These are phyloP conservation scores for Fusarium concolor DNA, from an alignment of 2,329 filamentous ascomycete genomes.

Conservation along the genomic window DNA sequence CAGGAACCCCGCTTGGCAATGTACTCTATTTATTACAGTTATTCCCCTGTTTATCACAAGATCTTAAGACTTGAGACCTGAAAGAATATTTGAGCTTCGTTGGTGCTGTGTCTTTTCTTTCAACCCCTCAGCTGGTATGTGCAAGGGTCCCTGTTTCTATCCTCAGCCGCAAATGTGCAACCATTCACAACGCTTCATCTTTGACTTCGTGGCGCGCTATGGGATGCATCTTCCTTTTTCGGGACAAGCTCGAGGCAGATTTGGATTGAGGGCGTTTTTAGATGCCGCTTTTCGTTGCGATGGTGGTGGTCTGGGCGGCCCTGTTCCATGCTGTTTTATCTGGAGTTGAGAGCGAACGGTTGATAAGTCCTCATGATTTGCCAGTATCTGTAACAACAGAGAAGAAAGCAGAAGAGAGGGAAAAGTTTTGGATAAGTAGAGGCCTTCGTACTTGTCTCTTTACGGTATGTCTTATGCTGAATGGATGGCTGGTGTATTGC, in stretches of 20 bases:
- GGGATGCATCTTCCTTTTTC: constrained; percentile 14
- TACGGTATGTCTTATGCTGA: too few relatives aligned
- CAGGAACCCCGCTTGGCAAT: constrained; percentile 20
- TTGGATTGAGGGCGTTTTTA: constrained; percentile 6
- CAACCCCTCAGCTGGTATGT: constrained; percentile 19
- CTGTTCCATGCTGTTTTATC: not conserved
- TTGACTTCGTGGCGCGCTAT: constrained; percentile 32
- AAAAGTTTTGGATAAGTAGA: too few relatives aligned
- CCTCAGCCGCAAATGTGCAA: constrained; percentile 32
- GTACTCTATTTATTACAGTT: constrained; percentile 10
- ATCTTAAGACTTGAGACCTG: constrained; percentile 1
- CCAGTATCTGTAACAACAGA: too few relatives aligned
- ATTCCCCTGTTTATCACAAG: constrained; percentile 14
- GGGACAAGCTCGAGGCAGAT: constrained; percentile 14
- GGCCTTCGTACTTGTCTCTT: too few relatives aligned
- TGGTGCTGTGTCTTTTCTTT: constrained; percentile 4
- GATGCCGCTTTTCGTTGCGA: not conserved
- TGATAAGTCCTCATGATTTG: too few relatives aligned
- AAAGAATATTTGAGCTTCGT: constrained; percentile 8
- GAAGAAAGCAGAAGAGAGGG: too few relatives aligned
- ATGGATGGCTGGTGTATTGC: too few relatives aligned
- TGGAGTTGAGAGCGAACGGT: too few relatives aligned
- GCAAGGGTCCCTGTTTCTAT: constrained; percentile 4
- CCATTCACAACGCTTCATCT: constrained; percentile 11
- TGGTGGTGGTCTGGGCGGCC: not conserved